Base-by-base conservation (phyloP, 164 flowering plant species). In the Vitis rupestris region DNA sequence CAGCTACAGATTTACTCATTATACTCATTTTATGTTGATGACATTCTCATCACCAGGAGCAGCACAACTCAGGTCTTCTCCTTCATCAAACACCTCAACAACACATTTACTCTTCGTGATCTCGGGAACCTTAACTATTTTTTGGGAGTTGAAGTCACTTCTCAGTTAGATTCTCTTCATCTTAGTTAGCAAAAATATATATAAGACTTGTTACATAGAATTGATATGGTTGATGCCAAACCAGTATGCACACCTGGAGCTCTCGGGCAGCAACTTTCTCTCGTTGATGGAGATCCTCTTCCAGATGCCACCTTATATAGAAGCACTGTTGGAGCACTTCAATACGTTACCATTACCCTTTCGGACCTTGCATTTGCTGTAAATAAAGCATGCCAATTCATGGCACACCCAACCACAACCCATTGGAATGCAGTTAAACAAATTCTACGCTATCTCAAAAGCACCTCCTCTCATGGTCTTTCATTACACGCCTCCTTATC, bases 331-430 rank as follows among this genome's bases (percentile, higher is more conserved):
- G 72, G 72, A 5, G 61, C 69, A 0, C 11, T 75, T 3, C 70
- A 67, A 44, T 67, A 67, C 9, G 0, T 44, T 3, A 29, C 70
- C 8, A 17, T 64, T 10, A 74, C 74, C 0, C 50, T 67, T 2
- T 75, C 66, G 5, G 69, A 76, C 8, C 8, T 72, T 1, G 11
- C 61, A n/a, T 59, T 11, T 44, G 10, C 50, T 14, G 68, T 71
- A 0, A 67, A 64, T 29, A 4, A 4, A 4, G 44, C 62, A 8
- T 17, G 63, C n/a, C 70, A 76, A 55, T 69, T 51, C 50, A 47
- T 76, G 67, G 67, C 68, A 2, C 0, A 9, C 9, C 76, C 70
- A 2, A 30, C 27, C 2, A 8, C 13, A 15, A 19, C 1, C 3
- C 73, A 72, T 19, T 60, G 27, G 48, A n/a, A 1, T 3, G 65